A percentile compares a stretch with the other conserved stretches of the same genome.
phyloP scores from a whole-genome alignment of 805 yeast species.

The Candida corydali region DNA sequence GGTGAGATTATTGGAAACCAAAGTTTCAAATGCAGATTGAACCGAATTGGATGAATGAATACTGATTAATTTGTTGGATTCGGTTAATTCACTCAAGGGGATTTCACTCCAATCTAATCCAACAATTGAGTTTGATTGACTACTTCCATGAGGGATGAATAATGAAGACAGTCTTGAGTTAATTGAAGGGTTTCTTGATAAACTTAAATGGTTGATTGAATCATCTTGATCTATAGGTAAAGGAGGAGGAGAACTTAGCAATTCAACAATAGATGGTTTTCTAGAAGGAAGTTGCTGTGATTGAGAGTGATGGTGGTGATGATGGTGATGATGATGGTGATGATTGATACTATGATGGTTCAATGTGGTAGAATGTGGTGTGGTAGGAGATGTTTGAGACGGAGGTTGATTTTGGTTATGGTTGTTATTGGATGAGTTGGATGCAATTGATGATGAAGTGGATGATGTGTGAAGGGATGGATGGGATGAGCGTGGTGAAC shows the following conservation, averaged over 20 bases:
- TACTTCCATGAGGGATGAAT: background rate
- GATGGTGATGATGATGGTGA: slow-evolving; percentile 9
- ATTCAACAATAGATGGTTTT: slow-evolving; percentile 68
- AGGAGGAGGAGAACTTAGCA: slow-evolving; percentile 74
- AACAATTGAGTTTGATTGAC: slow-evolving; percentile 5
- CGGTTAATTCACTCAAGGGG: slow-evolving; percentile 68
- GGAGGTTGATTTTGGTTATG: background rate
- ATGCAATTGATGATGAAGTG: background rate
- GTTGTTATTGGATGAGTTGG: background rate
- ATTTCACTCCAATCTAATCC: slow-evolving; percentile 68
- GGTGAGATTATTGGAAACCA: slow-evolving; percentile 70
- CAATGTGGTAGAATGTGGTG: background rate
- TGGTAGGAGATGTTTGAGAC: background rate
- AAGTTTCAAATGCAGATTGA: slow-evolving; percentile 81
- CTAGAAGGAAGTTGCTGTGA: too few relatives aligned
- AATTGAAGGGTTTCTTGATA: slow-evolving; percentile 33
- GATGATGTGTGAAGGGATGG: background rate
- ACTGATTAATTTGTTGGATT: slow-evolving; percentile 68
- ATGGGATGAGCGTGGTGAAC: slow-evolving; percentile 1
- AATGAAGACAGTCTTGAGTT: slow-evolving; percentile 14
- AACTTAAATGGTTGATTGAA: slow-evolving; percentile 29
- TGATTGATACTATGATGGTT: slow-evolving; percentile 12
- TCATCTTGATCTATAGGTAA: slow-evolving; percentile 41
- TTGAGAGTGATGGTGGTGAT: slow-evolving; percentile 12
- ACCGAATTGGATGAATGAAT: slow-evolving; percentile 68